phyloP scores from a whole-genome alignment of 2,329 filamentous ascomycete genomes.

The Bipolaris zeicola region DNA sequence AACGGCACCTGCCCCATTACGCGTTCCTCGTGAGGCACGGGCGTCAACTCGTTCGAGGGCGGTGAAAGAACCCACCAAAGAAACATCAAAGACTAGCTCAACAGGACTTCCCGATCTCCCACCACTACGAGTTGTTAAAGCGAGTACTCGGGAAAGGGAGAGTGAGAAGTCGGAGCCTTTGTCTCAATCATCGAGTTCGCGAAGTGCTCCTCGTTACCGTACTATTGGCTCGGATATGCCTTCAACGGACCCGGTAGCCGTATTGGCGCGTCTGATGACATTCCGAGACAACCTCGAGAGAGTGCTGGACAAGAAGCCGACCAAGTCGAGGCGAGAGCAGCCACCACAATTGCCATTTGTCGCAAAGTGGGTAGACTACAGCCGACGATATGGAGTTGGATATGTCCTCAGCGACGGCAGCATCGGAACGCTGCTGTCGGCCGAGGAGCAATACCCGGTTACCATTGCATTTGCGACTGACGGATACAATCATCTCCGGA shows the following conservation, averaged over 20 bases:
- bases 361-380: conserved; percentile 86
- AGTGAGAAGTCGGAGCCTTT: conserved; percentile 27
- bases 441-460: conserved; percentile 60
- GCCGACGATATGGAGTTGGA: conserved; percentile 82
- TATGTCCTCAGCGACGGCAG: conserved; percentile 84
- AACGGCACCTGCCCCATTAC: conserved; percentile 34
- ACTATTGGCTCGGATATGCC: conserved; percentile 39
- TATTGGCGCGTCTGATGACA: conserved; percentile 51
- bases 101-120: conserved; percentile 33
- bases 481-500: conserved; percentile 72
- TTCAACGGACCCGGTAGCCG: conserved; percentile 52
- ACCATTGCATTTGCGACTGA: conserved; percentile 74
- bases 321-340: conserved; percentile 53
- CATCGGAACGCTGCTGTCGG: conserved; percentile 68
- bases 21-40: conserved; percentile 37
- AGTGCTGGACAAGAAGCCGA: conserved; percentile 49
- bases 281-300: conserved; percentile 55
- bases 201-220: conserved; percentile 30
- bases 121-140: conserved; percentile 30
- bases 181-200: conserved; percentile 24
- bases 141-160: conserved; percentile 23
- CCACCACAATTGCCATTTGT: conserved; percentile 62
- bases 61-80: conserved; percentile 30
- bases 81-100: conserved; percentile 29
- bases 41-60: conserved; percentile 34